A percentile compares a stretch with the other conserved stretches of the same genome.
These are phyloP conservation scores for Stentor roeselii DNA, from an alignment of 73 alveolate genomes.

Conservation along the genomic window DNA sequence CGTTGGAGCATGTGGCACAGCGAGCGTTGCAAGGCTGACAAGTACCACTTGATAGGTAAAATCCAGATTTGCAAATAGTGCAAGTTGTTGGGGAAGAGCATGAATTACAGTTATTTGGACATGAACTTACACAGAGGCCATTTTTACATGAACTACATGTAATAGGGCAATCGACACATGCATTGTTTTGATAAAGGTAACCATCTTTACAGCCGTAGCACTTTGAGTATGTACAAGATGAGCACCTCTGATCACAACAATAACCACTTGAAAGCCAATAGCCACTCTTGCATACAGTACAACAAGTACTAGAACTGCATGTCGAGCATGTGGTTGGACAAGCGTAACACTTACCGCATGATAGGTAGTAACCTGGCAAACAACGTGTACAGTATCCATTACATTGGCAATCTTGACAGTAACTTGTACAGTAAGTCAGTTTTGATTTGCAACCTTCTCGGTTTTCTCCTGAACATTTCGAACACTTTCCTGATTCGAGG, in stretches of 20 bases:
- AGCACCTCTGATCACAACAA: background rate
- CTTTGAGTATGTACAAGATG: background rate
- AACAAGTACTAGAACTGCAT: background rate
- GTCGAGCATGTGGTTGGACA: background rate
- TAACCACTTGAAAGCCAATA: background rate
- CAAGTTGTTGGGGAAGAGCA: background rate
- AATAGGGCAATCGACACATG: no score
- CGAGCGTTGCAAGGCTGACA: background rate
- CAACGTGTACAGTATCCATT: background rate
- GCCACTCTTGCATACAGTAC: background rate
- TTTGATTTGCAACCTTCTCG: no score
- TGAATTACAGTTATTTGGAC: background rate
- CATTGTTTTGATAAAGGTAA: no score
- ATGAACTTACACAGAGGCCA: background rate
- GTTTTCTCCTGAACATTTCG: no score
- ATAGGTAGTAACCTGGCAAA: background rate
- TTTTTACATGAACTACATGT: background rate
- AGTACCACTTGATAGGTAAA: background rate
- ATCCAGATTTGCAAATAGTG: background rate
- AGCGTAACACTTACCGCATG: background rate
- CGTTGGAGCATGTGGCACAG: background rate
- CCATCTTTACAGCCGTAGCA: no score
- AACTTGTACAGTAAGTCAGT: no score
- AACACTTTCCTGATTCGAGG: no score
- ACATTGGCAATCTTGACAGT: no score